Conservation (phyloP, 768 basidiomycete genomes). For the Psilocybe sp. region DNA sequence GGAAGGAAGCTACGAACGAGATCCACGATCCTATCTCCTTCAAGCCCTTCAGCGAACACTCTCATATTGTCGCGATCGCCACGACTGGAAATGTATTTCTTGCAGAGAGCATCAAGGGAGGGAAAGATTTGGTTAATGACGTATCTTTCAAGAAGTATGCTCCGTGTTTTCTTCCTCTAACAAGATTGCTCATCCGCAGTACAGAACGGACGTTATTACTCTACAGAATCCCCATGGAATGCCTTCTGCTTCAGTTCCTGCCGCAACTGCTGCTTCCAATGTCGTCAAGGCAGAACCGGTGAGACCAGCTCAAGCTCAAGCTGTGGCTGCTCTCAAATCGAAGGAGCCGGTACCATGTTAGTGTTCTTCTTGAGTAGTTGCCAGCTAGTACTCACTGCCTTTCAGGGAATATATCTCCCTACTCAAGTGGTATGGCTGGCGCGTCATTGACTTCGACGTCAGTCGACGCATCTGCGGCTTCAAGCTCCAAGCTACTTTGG, state of each 20-base stretch:
- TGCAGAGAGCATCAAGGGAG: constrained; percentile 85
- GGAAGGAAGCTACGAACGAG: constrained; percentile 80
- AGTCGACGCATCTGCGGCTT: constrained; percentile 64
- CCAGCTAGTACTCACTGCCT: not conserved
- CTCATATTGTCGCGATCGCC: constrained; percentile 88
- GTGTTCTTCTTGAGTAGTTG: not conserved
- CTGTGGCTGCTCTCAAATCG: constrained; percentile 38
- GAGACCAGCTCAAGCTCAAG: constrained; percentile 31
- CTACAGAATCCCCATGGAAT: constrained; percentile 88
- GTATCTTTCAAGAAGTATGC: constrained; percentile 78
- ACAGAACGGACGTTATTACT: constrained; percentile 86
- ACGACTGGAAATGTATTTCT: constrained; percentile 93
- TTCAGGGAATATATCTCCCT: constrained; percentile 87
- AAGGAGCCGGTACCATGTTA: constrained; percentile 59
- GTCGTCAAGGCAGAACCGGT: constrained; percentile 23
- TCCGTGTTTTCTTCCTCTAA: not conserved
- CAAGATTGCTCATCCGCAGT: constrained; percentile 6
- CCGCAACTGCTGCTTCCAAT: constrained; percentile 24
- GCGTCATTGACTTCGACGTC: constrained; percentile 94
- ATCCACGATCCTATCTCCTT: constrained; percentile 96
- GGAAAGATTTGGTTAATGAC: constrained; percentile 84
- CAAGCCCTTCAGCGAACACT: constrained; percentile 96
- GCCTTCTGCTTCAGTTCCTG: constrained; percentile 49
- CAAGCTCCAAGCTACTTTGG: constrained; percentile 82
- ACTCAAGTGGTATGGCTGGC: constrained; percentile 85